Evolutionary conservation across 1,139 yeast genomes (phyloP), one percentile per base, ranked within the genome.

Genomic region (Candida mesenterica): DNA sequence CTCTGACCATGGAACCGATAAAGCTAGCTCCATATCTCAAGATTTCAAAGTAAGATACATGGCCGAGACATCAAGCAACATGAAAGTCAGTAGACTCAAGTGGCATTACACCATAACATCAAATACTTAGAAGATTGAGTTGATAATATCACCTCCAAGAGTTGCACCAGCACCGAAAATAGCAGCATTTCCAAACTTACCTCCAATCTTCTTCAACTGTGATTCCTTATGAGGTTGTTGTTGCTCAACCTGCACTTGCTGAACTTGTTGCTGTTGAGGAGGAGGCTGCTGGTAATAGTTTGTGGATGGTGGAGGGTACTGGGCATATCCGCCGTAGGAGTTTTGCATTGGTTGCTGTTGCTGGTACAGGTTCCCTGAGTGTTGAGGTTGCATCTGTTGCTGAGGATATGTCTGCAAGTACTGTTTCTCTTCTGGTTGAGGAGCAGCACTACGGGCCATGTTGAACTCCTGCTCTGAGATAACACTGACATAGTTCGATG

Each of bases 151-250:
- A 33, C 92, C 75, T 52, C 98, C 97, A 37, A 90, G 71, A 1
- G 97, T 84, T 28, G 97, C 96, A 69, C 98, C 98, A 15, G 97
- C 97, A 61, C 97, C 97, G 49, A 88, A 90, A 41, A 90, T 79
- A 19, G 95, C 95, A 5, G 97, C 97, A 50, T 88, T 82, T 36
- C 97, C 97, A 37, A 90, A 67, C 61, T 86, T 83, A 39, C 86
- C 72, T 14, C 97, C 97, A 50, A 87, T 78, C 56, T 75, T 82
- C 58, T 76, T 79, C 37, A 84, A 55, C 7, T 65, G 71, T 5
- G 64, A 65, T 22, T 42, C 43, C 24, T 39, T 33, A 22, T 34
- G 40, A 10, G 44, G 45, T 19, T 40, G 44, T 15, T 37, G 41
- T n/a, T 33, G 40, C 36, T 42, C 42, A 9, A 16, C 32, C 35